phyloP scores from a whole-genome alignment of 1,284 basidiomycete genomes.

The Anthracocystis walkeri region DNA sequence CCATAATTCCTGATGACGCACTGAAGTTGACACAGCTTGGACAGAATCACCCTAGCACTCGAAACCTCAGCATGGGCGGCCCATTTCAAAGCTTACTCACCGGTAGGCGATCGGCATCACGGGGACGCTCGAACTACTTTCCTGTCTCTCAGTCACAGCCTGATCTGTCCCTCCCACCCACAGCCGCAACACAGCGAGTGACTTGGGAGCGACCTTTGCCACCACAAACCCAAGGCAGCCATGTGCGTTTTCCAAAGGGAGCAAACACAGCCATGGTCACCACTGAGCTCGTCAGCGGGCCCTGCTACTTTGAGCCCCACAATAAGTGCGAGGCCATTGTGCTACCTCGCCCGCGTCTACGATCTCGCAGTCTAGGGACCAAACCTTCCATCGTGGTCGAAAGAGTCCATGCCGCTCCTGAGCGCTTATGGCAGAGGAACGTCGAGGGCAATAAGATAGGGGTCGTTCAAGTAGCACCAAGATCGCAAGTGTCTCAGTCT shows the following conservation, averaged over 20 bases:
- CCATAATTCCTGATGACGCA: not conserved
- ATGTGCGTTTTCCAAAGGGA: not conserved
- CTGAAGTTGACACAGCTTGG: no score
- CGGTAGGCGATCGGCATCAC: not conserved
- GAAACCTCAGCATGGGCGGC: not conserved
- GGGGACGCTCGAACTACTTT: not conserved
- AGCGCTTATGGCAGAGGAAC: slow-evolving; percentile 23
- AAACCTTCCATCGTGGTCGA: slow-evolving; percentile 9
- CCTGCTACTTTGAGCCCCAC: slow-evolving; percentile 26
- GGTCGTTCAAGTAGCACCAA: not conserved
- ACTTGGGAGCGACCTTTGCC: not conserved
- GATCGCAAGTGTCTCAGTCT: not conserved
- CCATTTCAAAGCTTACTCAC: not conserved
- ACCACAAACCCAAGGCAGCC: not conserved
- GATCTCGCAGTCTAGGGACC: slow-evolving; percentile 22
- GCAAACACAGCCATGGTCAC: slow-evolving; percentile 2
- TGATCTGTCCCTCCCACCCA: not conserved
- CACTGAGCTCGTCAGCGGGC: slow-evolving; percentile 3
- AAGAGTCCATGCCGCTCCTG: slow-evolving; percentile 19
- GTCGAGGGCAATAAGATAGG: not conserved
- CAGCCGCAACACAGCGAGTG: not conserved
- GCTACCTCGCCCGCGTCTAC: slow-evolving; percentile 30
- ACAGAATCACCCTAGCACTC: not conserved
- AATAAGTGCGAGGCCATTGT: slow-evolving; percentile 38
- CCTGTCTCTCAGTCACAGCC: slow-evolving; percentile 2